Percentiles rank a stretch among this genome's conserved stretches.
Evolutionary conservation across 116 monocot genomes (phyloP).

Genomic region (Posidonia oceanica): DNA sequence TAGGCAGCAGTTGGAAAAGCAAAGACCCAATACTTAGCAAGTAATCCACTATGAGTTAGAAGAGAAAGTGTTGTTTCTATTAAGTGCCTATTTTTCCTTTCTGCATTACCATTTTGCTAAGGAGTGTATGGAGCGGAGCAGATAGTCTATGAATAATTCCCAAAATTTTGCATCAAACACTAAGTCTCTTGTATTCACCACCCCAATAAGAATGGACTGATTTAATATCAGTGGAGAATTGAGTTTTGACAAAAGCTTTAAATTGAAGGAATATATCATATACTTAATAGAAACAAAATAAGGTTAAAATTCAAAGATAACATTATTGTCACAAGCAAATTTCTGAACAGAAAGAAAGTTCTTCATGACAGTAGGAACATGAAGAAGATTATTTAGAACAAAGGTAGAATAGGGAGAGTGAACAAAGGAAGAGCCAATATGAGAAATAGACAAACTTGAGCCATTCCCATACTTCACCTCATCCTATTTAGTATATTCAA

Average conservation of each 20-base stretch:
- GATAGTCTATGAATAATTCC: neutral
- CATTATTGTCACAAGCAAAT: no score
- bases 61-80: neutral
- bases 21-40: neutral
- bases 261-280: neutral
- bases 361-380: no score
- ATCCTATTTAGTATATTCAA: no score
- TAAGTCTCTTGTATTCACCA: neutral
- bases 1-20: neutral
- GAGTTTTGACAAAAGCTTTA: neutral
- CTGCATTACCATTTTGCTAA: neutral
- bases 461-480: no score
- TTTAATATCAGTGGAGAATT: neutral
- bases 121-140: constrained; percentile 4
- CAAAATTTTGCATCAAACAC: neutral
- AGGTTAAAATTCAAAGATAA: no score
- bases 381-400: no score
- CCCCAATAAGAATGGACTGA: neutral
- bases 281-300: neutral
- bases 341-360: no score
- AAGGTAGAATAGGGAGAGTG: no score
- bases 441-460: no score
- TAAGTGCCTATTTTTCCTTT: neutral
- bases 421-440: no score
- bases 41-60: neutral